These are phyloP conservation scores for Ophiognomonia clavigignenti-juglandacearum DNA, from an alignment of 2,329 filamentous ascomycete genomes.

Conservation along the genomic window DNA sequence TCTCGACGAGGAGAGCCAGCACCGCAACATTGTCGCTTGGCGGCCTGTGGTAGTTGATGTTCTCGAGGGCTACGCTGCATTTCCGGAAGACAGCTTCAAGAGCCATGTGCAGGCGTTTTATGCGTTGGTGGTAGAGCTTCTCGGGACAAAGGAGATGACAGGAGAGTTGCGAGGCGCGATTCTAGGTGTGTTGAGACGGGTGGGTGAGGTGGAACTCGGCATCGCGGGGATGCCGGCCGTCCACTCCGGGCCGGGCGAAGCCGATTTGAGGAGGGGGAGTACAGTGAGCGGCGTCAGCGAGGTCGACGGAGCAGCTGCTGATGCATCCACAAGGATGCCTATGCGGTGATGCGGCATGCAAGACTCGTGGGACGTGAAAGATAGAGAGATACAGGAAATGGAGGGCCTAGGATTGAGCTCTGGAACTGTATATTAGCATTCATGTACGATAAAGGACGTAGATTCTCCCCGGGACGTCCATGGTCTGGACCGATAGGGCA, in stretches of 20 bases:
- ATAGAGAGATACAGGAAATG: not conserved
- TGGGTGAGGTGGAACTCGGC: conserved; percentile 71
- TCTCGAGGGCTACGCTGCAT: conserved; percentile 83
- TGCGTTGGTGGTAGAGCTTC: conserved; percentile 74
- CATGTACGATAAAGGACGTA: conserved; percentile 1
- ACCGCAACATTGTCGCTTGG: conserved; percentile 96
- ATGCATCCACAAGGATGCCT: conserved; percentile 18
- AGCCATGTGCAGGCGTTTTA: conserved; percentile 81
- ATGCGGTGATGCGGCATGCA: not conserved
- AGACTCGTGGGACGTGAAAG: not conserved
- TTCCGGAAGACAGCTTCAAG: conserved; percentile 74
- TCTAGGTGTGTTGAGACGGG: conserved; percentile 69
- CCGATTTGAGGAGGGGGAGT: conserved; percentile 34
- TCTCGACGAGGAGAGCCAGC: conserved; percentile 93
- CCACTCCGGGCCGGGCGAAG: conserved; percentile 6
- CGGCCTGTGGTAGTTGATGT: conserved; percentile 95
- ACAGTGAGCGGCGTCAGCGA: conserved; percentile 28
- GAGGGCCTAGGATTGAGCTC: not conserved
- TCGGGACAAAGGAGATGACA: conserved; percentile 71
- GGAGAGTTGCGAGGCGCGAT: conserved; percentile 73
- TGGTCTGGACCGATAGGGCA: conserved; percentile 6
- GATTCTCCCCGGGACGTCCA: conserved; percentile 10
- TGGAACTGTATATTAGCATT: conserved; percentile 4
- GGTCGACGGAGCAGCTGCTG: conserved; percentile 23
- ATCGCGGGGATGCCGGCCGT: conserved; percentile 43